phyloP scores from a whole-genome alignment of 2,329 filamentous ascomycete species.

The Emydomyces testavorans region DNA sequence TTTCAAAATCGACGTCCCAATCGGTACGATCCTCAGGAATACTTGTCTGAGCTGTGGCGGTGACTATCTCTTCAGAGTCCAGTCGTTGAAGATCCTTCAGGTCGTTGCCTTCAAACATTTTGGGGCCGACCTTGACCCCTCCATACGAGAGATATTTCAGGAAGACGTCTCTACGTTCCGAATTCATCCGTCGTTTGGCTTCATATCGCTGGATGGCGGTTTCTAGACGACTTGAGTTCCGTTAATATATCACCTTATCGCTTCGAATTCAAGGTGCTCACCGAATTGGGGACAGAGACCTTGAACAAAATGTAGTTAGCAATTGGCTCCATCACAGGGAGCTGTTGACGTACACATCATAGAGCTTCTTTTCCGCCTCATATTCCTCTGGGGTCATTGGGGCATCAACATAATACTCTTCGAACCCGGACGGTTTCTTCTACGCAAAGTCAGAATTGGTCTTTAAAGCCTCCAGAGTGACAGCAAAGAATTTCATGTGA shows the following conservation, averaged over 20 bases:
- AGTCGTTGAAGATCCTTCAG: constrained; percentile 51
- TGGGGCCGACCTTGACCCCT: constrained; percentile 55
- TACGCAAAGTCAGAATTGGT: constrained; percentile 18
- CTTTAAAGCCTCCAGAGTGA: too few relatives aligned
- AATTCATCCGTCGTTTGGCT: constrained; percentile 60
- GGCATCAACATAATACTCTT: constrained; percentile 70
- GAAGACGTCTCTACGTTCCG: constrained; percentile 54
- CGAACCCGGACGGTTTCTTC: constrained; percentile 53
- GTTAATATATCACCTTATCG: not conserved
- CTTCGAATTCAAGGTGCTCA: constrained; percentile 28
- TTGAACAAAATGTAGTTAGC: constrained; percentile 22
- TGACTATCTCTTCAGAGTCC: constrained; percentile 53
- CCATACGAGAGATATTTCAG: constrained; percentile 72
- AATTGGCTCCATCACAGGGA: not conserved
- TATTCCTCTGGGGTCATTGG: constrained; percentile 62
- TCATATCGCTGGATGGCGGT: constrained; percentile 74
- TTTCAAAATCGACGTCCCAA: constrained; percentile 72
- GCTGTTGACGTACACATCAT: constrained; percentile 45
- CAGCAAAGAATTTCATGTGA: not conserved
- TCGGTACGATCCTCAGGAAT: constrained; percentile 45
- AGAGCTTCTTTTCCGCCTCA: constrained; percentile 56
- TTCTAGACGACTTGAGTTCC: constrained; percentile 57
- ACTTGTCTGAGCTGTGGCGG: constrained; percentile 44
- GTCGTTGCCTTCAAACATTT: constrained; percentile 53
- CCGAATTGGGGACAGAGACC: constrained; percentile 46